Percentiles rank a stretch among this genome's conserved stretches.
phyloP scores from a whole-genome alignment of 345 rosid species.

The Hypericum androsaemum region DNA sequence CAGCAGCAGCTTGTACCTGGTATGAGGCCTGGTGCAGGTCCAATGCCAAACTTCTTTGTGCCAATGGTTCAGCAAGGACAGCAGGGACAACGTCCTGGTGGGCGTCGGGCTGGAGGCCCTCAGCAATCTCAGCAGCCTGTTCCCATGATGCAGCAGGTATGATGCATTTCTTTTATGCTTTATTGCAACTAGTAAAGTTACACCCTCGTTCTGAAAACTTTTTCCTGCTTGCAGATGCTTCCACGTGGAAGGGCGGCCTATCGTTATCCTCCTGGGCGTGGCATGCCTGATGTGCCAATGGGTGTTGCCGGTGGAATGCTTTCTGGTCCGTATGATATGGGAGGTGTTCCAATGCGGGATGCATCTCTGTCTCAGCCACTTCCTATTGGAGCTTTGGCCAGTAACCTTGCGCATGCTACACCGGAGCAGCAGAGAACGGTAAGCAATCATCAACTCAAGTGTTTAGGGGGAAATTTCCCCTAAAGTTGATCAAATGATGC shows the following conservation, averaged over 20 bases:
- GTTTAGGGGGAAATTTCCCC: too few species aligned
- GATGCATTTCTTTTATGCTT: not conserved
- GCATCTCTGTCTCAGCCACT: not conserved
- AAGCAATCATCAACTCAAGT: not conserved
- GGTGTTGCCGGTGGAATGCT: conserved; percentile 6
- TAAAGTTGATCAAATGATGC: not conserved
- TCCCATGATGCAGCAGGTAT: conserved; percentile 1
- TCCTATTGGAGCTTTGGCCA: conserved; percentile 5
- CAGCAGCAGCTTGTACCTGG: conserved; percentile 16
- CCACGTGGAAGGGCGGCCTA: conserved; percentile 7
- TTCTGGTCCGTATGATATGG: conserved; percentile 5
- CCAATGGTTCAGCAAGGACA: conserved; percentile 14
- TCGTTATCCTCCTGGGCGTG: conserved; percentile 7
- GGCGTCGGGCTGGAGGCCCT: conserved; percentile 5
- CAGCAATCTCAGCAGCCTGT: conserved; percentile 11
- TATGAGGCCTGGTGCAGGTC: conserved; percentile 6
- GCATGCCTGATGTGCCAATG: conserved; percentile 12
- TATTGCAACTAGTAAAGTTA: not conserved
- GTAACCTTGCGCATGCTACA: conserved; percentile 12
- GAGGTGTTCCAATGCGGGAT: conserved; percentile 2
- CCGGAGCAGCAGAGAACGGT: conserved; percentile 10
- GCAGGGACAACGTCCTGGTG: conserved; percentile 13
- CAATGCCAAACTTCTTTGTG: conserved; percentile 11
- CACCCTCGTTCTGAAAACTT: not conserved
- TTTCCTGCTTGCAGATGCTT: conserved; percentile 2